A percentile compares a stretch with the other conserved stretches of the same genome.
Evolutionary conservation across 2,329 filamentous ascomycete species (phyloP).

Genomic region (Aspergillus vadensis): DNA sequence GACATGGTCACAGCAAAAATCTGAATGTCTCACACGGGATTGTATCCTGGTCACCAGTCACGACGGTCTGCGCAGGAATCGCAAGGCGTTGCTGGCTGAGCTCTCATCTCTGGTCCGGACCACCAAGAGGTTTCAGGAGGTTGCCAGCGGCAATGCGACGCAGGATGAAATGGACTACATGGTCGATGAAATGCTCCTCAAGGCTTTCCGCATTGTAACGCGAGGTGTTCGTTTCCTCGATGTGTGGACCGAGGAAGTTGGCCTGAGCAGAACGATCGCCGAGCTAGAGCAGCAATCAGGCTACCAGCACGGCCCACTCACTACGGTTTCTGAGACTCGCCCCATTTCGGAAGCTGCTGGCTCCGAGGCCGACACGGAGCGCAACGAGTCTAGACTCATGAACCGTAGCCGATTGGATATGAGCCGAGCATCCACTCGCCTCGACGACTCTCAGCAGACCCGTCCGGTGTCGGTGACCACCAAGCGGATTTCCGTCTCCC

Average conservation of each 20-base stretch:
- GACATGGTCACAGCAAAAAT: slow-evolving; percentile 68
- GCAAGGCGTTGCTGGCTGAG: slow-evolving; percentile 86
- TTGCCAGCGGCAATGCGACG: slow-evolving; percentile 54
- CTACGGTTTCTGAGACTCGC: slow-evolving; percentile 44
- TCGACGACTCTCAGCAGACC: slow-evolving; percentile 30
- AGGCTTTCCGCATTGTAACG: slow-evolving; percentile 91
- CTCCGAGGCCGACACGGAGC: slow-evolving; percentile 31
- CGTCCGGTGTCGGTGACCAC: slow-evolving; percentile 39
- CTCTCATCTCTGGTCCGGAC: slow-evolving; percentile 86
- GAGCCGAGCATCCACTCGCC: slow-evolving; percentile 31
- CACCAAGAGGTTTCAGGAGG: slow-evolving; percentile 80
- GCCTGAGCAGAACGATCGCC: slow-evolving; percentile 44
- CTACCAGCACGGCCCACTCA: slow-evolving; percentile 37
- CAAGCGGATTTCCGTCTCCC: slow-evolving; percentile 60
- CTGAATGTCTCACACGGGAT: slow-evolving; percentile 83
- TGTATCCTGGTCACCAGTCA: slow-evolving; percentile 72
- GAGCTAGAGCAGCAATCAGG: slow-evolving; percentile 38
- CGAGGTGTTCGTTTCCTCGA: slow-evolving; percentile 89
- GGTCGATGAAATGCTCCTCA: slow-evolving; percentile 89
- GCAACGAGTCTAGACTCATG: slow-evolving; percentile 36
- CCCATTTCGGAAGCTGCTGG: slow-evolving; percentile 24
- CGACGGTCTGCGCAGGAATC: slow-evolving; percentile 73
- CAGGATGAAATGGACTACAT: slow-evolving; percentile 54
- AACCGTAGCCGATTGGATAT: slow-evolving; percentile 35
- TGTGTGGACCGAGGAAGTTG: slow-evolving; percentile 66